phyloP scores from a whole-genome alignment of 106 monocot genomes.

The Acorus gramineus region DNA sequence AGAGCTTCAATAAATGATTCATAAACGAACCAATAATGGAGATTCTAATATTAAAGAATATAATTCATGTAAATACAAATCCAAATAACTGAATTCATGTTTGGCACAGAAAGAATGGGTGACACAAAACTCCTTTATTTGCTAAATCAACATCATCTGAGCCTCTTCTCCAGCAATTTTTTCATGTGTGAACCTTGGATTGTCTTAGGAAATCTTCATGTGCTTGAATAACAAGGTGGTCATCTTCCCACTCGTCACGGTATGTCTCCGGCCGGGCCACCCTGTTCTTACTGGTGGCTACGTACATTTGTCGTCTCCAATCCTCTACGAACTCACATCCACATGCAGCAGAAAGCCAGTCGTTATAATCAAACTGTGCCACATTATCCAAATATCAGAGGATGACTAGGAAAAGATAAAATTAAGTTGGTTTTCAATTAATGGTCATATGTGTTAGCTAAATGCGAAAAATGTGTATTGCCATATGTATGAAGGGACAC shows the following conservation, averaged over 20 bases:
- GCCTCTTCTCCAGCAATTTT: too few relatives aligned
- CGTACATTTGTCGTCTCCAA: conserved; percentile 86
- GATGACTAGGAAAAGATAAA: not conserved
- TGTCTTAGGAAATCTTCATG: conserved; percentile 36
- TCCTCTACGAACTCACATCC: conserved; percentile 50
- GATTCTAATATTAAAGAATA: too few relatives aligned
- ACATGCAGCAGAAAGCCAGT: conserved; percentile 74
- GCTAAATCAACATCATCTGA: too few relatives aligned
- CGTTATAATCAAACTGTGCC: conserved; percentile 75
- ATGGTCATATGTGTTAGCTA: not conserved
- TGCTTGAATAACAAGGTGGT: conserved; percentile 49
- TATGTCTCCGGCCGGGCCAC: conserved; percentile 39
- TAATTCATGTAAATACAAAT: too few relatives aligned
- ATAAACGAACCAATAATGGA: too few relatives aligned
- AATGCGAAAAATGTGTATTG: too few relatives aligned
- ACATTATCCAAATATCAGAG: not conserved
- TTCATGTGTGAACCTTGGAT: too few relatives aligned
- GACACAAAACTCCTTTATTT: too few relatives aligned
- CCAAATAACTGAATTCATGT: too few relatives aligned
- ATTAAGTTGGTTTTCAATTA: not conserved
- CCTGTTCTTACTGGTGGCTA: conserved; percentile 23
- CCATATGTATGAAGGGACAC: too few relatives aligned
- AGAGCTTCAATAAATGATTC: too few relatives aligned
- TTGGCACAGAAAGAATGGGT: too few relatives aligned
- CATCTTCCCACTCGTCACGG: conserved; percentile 85